Evolutionary conservation across 306 rosid species (phyloP).

Genomic region (Clitoria ternatea): DNA sequence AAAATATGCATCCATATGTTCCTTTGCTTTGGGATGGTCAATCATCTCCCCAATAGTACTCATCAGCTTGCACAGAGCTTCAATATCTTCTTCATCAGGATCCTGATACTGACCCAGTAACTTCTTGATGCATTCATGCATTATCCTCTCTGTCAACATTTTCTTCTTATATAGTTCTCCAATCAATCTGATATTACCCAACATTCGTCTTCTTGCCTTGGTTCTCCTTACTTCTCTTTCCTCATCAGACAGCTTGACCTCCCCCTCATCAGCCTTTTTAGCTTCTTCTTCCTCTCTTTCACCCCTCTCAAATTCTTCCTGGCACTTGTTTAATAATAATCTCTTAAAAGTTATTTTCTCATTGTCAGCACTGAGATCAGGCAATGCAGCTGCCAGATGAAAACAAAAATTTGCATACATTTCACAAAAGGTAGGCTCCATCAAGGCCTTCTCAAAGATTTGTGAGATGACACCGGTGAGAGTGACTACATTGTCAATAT

Average conservation of each 20-base stretch:
- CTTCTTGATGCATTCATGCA: conserved; percentile 84
- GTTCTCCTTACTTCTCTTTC: conserved; percentile 76
- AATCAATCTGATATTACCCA: conserved; percentile 91
- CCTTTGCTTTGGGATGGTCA: conserved; percentile 87
- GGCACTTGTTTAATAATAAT: conserved; percentile 84
- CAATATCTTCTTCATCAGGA: conserved; percentile 94
- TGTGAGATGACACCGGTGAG: conserved; percentile 90
- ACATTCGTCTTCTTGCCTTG: conserved; percentile 88
- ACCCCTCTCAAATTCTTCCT: conserved; percentile 97
- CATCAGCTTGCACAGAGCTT: conserved; percentile 92
- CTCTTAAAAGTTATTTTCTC: conserved; percentile 89
- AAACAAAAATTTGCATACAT: conserved; percentile 93
- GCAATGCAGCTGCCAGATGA: conserved; percentile 68
- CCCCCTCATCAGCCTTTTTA: conserved; percentile 81
- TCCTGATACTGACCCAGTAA: conserved; percentile 70
- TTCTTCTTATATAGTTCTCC: conserved; percentile 89
- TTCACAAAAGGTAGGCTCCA: conserved; percentile 99
- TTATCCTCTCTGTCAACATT: conserved; percentile 94
- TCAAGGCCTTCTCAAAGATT: conserved; percentile 92
- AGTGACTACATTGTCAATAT: conserved; percentile 67
- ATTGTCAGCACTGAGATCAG: conserved; percentile 72
- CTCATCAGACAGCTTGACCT: conserved; percentile 55
- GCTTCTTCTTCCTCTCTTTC: conserved; percentile 95
- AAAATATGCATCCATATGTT: conserved; percentile 75
- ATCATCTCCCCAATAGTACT: conserved; percentile 97